A percentile compares a stretch with the other conserved stretches of the same genome.
These are phyloP conservation scores for Talaromyces amestolkiae DNA, from an alignment of 2,329 filamentous ascomycete species.

Conservation along the genomic window DNA sequence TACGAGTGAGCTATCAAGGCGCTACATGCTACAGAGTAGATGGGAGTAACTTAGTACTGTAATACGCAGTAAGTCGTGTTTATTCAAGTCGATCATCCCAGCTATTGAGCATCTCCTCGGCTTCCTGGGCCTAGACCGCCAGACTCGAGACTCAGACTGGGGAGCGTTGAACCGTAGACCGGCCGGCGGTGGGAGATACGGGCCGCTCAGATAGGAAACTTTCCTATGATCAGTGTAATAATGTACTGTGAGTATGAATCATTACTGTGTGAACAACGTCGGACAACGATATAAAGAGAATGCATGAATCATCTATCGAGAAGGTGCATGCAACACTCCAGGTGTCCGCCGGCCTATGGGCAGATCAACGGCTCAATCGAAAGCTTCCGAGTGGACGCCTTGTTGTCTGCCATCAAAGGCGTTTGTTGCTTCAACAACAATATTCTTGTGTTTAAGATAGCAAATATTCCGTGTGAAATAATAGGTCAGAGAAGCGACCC, in stretches of 20 bases:
- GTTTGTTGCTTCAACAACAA: background rate
- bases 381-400: slow-evolving; percentile 15
- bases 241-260: background rate
- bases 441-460: background rate
- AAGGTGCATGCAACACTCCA: background rate
- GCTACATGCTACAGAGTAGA: background rate
- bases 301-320: background rate
- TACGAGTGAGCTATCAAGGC: background rate
- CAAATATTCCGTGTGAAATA: background rate
- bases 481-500: background rate
- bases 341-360: background rate
- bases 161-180: background rate
- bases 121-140: background rate
- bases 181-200: background rate
- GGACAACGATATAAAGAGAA: too few relatives aligned
- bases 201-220: background rate
- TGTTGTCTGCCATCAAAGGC: background rate
- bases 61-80: too few relatives aligned
- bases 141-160: background rate
- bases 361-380: background rate
- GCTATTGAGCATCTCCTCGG: slow-evolving; percentile 1
- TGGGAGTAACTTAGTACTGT: too few relatives aligned
- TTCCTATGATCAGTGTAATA: background rate
- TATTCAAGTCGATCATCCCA: background rate
- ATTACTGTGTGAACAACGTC: background rate